Conservation (phyloP, 305 asterid genomes). For the Euphrasia arctica region DNA sequence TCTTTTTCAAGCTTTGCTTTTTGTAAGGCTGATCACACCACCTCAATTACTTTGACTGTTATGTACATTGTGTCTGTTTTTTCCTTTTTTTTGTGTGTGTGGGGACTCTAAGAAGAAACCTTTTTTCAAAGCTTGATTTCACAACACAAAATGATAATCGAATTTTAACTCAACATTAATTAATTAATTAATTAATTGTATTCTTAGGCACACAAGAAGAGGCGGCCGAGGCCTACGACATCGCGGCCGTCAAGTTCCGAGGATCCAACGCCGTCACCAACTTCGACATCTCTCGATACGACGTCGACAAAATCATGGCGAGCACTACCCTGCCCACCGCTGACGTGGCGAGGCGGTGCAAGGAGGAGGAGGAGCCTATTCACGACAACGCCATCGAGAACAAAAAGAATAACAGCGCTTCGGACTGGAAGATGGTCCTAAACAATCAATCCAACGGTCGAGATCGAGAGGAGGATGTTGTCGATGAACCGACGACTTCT, state of each 20-base stretch:
- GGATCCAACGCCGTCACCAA: conserved; percentile 68
- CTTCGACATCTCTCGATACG: conserved; percentile 62
- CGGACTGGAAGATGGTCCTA: not conserved
- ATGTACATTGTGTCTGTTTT: not conserved
- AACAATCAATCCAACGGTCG: not conserved
- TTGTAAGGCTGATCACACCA: not conserved
- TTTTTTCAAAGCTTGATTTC: not conserved
- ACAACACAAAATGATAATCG: not conserved
- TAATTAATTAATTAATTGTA: not conserved
- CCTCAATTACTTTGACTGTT: not conserved
- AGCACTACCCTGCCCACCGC: conserved; percentile 56
- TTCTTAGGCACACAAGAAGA: conserved; percentile 70
- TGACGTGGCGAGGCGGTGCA: conserved; percentile 43
- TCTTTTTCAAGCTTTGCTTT: not conserved
- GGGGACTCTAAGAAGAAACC: not conserved
- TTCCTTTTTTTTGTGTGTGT: not conserved
- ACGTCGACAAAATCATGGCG: conserved; percentile 60
- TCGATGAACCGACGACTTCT: conserved; percentile 39
- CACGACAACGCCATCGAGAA: not conserved
- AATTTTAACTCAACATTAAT: too few species aligned
- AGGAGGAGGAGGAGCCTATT: conserved; percentile 32
- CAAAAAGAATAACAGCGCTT: conserved; percentile 19
- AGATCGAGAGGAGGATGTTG: conserved; percentile 2
- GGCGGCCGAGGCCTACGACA: conserved; percentile 80
- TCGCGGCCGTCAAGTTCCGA: conserved; percentile 78